A percentile compares a stretch with the other conserved stretches of the same genome.
phyloP scores from a whole-genome alignment of 208 protist species.

The Novymonas esmeraldas region DNA sequence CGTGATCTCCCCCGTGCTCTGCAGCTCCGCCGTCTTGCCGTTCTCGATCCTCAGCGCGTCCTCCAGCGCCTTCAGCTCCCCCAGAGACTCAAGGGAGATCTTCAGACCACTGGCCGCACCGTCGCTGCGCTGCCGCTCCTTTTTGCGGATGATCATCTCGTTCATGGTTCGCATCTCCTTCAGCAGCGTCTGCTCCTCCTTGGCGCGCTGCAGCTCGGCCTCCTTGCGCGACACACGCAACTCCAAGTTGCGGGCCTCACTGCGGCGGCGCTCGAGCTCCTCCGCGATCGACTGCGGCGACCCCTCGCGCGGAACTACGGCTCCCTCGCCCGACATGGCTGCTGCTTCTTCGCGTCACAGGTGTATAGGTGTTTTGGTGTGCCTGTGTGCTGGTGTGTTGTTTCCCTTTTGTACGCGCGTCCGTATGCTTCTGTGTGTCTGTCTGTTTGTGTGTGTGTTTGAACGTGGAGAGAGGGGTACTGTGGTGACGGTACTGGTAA shows the following conservation, averaged over 20 bases:
- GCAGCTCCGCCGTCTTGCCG: constrained; percentile 56
- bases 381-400: background rate
- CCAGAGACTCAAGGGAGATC: constrained; percentile 64
- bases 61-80: constrained; percentile 62
- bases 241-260: constrained; percentile 66
- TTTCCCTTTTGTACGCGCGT: background rate
- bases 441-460: background rate
- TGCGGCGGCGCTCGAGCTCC: constrained; percentile 57
- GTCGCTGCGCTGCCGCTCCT: constrained; percentile 36
- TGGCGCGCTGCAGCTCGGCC: constrained; percentile 74
- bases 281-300: constrained; percentile 34
- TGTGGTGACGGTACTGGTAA: too few relatives aligned
- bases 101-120: constrained; percentile 36
- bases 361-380: background rate
- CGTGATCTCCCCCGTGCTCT: constrained; percentile 48
- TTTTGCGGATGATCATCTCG: constrained; percentile 78
- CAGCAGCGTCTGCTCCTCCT: constrained; percentile 78
- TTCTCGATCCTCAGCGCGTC: constrained; percentile 77
- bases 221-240: constrained; percentile 69
- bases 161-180: constrained; percentile 80
- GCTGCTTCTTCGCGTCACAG: background rate
- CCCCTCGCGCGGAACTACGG: constrained; percentile 47
- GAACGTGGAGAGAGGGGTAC: background rate
- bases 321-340: constrained; percentile 54
- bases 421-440: background rate